Percentiles rank a stretch among this genome's conserved stretches.
Conservation (phyloP, 2,329 filamentous ascomycete genomes). For the Diaporthe destruens region DNA sequence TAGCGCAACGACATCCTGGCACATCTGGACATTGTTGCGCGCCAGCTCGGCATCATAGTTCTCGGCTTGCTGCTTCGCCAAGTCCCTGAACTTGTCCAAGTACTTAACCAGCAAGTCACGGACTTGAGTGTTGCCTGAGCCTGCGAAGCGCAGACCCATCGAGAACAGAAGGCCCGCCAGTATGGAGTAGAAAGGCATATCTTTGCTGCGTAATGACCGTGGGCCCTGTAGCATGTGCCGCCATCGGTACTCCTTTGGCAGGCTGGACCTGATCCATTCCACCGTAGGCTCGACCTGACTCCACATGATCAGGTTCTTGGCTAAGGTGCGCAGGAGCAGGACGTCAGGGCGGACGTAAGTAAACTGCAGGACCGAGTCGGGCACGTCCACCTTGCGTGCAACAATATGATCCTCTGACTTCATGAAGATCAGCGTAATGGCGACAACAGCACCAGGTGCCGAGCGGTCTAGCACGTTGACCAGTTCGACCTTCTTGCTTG, state of each 20-base stretch:
- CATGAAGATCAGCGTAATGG: slow-evolving; percentile 94
- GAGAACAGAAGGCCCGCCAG: slow-evolving; percentile 89
- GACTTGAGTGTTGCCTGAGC: slow-evolving; percentile 76
- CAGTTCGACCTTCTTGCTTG: slow-evolving; percentile 89
- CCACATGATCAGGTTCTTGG: slow-evolving; percentile 95
- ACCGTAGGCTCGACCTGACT: slow-evolving; percentile 79
- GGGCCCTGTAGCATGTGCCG: slow-evolving; percentile 72
- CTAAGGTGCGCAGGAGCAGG: slow-evolving; percentile 88
- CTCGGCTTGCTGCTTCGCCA: slow-evolving; percentile 70
- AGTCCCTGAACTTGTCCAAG: slow-evolving; percentile 86
- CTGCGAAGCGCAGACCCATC: slow-evolving; percentile 79
- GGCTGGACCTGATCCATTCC: slow-evolving; percentile 80
- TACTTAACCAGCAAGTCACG: slow-evolving; percentile 87
- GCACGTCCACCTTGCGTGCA: slow-evolving; percentile 92
- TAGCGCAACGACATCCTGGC: slow-evolving; percentile 87
- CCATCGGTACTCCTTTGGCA: slow-evolving; percentile 77
- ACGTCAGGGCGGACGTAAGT: slow-evolving; percentile 96
- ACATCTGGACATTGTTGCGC: slow-evolving; percentile 86
- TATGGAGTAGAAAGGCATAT: slow-evolving; percentile 94
- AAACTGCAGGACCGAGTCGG: slow-evolving; percentile 89
- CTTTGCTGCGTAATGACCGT: slow-evolving; percentile 77
- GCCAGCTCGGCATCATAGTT: slow-evolving; percentile 88
- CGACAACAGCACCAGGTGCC: slow-evolving; percentile 92
- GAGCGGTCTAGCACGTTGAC: slow-evolving; percentile 95
- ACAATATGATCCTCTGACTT: slow-evolving; percentile 91